Conservation (phyloP, 2,329 filamentous ascomycete genomes). For the Microcyclosporella mali region DNA sequence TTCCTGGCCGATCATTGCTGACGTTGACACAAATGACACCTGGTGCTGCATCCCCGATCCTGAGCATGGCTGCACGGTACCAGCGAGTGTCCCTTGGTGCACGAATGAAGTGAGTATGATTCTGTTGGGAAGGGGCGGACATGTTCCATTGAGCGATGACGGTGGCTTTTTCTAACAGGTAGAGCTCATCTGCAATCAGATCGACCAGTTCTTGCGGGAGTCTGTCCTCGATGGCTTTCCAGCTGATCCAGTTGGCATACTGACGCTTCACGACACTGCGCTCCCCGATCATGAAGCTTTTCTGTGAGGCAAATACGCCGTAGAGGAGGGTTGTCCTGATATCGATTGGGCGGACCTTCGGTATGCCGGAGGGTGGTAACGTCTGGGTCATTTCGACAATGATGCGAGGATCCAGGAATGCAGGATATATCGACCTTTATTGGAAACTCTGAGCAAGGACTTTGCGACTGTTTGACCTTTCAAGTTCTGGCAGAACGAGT, state of each 20-base stretch:
- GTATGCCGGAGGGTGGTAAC: neutral
- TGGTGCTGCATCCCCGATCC: neutral
- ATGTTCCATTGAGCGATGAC: neutral
- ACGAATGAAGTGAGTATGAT: neutral
- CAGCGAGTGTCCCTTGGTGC: neutral
- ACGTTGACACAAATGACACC: neutral
- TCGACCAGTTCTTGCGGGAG: slow-evolving; percentile 8
- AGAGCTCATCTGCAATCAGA: slow-evolving; percentile 3
- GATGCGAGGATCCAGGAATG: neutral
- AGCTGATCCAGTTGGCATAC: slow-evolving; percentile 3
- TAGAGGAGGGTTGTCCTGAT: slow-evolving; percentile 4
- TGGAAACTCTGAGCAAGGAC: too few species aligned
- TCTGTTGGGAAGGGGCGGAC: neutral
- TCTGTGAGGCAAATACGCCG: slow-evolving; percentile 7
- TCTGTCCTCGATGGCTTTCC: neutral
- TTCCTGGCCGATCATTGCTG: neutral
- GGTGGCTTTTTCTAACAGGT: neutral
- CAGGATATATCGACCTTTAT: too few species aligned
- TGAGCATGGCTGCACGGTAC: neutral
- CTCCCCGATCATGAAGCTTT: slow-evolving; percentile 9
- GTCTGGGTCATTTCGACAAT: neutral
- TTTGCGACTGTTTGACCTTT: too few species aligned
- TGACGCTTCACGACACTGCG: slow-evolving; percentile 5
- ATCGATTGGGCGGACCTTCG: too few species aligned
- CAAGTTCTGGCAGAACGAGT: too few species aligned